A percentile compares a stretch with the other conserved stretches of the same genome.
Conservation (phyloP, 148 eudicot species). For the Camellia lanceoleosa region DNA sequence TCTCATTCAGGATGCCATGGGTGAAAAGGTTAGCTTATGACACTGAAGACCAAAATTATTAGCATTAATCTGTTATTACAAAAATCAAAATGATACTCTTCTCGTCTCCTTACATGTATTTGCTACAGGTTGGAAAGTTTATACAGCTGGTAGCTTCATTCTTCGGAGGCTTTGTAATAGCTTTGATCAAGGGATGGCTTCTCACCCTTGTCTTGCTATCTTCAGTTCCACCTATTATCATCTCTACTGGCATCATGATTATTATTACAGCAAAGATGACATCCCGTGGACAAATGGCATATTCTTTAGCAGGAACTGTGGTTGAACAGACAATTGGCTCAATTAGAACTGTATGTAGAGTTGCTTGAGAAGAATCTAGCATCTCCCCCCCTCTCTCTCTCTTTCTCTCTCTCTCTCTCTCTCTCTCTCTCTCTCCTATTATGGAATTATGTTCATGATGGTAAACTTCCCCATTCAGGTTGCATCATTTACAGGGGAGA, state of each 20-base stretch:
- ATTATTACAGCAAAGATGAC: slow-evolving; percentile 28
- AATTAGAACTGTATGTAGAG: slow-evolving; percentile 42
- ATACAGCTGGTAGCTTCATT: slow-evolving; percentile 39
- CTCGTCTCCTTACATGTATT: neutral
- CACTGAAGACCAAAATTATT: too few relatives aligned
- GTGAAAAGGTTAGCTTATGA: slow-evolving; percentile 33
- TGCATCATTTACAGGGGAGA: slow-evolving; percentile 58
- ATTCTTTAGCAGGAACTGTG: slow-evolving; percentile 40
- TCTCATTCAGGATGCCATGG: slow-evolving; percentile 46
- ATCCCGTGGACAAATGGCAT: slow-evolving; percentile 40
- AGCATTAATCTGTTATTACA: too few relatives aligned
- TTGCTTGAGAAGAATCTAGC: too few relatives aligned
- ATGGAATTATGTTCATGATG: too few relatives aligned
- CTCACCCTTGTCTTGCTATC: slow-evolving; percentile 49
- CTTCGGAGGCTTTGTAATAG: slow-evolving; percentile 47
- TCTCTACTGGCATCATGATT: slow-evolving; percentile 33
- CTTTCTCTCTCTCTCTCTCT: neutral
- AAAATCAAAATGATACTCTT: too few relatives aligned
- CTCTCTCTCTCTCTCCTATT: neutral
- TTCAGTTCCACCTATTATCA: slow-evolving; percentile 37
- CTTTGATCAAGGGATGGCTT: slow-evolving; percentile 50
- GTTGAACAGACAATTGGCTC: slow-evolving; percentile 55
- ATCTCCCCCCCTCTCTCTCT: too few relatives aligned
- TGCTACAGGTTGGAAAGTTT: slow-evolving; percentile 46
- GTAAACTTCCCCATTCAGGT: slow-evolving; percentile 27